phyloP scores from a whole-genome alignment of 2,329 filamentous ascomycete genomes.

The Malbranchea zuffiana region DNA sequence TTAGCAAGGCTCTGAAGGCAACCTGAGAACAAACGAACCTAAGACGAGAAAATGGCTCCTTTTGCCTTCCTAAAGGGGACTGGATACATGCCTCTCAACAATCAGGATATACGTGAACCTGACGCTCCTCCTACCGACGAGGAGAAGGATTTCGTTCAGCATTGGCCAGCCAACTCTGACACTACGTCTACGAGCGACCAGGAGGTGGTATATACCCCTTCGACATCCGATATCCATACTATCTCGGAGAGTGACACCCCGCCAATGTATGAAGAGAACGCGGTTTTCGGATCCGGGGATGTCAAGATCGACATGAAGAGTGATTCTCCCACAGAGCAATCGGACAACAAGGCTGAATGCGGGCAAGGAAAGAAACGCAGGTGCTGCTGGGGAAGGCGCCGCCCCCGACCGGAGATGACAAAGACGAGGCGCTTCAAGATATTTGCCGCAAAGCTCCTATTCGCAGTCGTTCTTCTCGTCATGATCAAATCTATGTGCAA shows the following conservation, averaged over 20 bases:
- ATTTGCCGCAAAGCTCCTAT: slow-evolving; percentile 3
- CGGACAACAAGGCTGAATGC: too few relatives aligned
- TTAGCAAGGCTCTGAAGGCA: too few relatives aligned
- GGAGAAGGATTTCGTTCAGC: not conserved
- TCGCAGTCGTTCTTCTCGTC: slow-evolving; percentile 3
- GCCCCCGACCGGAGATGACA: not conserved
- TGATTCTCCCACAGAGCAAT: too few relatives aligned
- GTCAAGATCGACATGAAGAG: not conserved
- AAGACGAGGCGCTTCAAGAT: slow-evolving; percentile 1
- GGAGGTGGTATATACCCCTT: slow-evolving; percentile 5
- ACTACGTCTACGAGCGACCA: not conserved
- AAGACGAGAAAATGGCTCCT: slow-evolving; percentile 1
- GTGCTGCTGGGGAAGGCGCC: not conserved
- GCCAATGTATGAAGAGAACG: slow-evolving; percentile 1
- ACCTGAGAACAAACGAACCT: too few relatives aligned
- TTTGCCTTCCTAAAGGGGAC: not conserved
- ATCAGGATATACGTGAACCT: too few relatives aligned
- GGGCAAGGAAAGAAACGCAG: not conserved
- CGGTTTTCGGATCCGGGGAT: not conserved
- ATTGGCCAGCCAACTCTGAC: not conserved
- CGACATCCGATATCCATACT: slow-evolving; percentile 2
- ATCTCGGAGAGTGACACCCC: not conserved
- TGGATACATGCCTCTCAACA: not conserved
- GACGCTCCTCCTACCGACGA: too few relatives aligned
- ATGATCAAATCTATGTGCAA: slow-evolving; percentile 1